These are phyloP conservation scores for Leptographium radiaticola DNA, from an alignment of 2,329 filamentous ascomycete genomes.

Conservation along the genomic window DNA sequence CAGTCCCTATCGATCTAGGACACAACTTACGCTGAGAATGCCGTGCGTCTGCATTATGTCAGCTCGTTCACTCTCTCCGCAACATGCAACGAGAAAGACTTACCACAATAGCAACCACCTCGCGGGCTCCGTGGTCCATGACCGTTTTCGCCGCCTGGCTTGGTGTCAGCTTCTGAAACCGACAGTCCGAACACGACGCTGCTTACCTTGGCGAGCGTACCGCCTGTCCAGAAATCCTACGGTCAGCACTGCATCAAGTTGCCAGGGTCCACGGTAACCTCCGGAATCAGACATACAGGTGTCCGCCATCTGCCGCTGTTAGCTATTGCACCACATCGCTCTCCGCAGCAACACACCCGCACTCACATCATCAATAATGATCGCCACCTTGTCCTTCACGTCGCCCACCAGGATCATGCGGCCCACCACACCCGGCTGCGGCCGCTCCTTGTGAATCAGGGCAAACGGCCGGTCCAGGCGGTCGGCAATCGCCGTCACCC, in stretches of 20 bases:
- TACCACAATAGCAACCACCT: slow-evolving; percentile 79
- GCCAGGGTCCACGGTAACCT: not conserved
- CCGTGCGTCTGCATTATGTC: slow-evolving; percentile 9
- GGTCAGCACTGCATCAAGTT: slow-evolving; percentile 42
- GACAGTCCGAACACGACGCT: not conserved
- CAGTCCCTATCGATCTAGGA: not conserved
- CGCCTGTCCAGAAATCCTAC: slow-evolving; percentile 8
- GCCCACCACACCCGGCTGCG: slow-evolving; percentile 66
- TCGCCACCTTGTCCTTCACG: slow-evolving; percentile 80
- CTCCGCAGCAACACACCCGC: not conserved
- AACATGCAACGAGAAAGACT: not conserved
- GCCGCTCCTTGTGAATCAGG: slow-evolving; percentile 92
- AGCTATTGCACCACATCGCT: not conserved
- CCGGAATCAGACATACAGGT: slow-evolving; percentile 8
- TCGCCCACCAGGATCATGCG: slow-evolving; percentile 94
- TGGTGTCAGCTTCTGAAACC: not conserved
- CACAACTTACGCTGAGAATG: slow-evolving; percentile 9
- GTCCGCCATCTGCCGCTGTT: slow-evolving; percentile 12
- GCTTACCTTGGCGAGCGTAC: slow-evolving; percentile 42
- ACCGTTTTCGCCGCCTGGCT: slow-evolving; percentile 63
- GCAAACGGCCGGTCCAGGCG: slow-evolving; percentile 83
- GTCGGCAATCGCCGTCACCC: slow-evolving; percentile 86
- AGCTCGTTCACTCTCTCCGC: not conserved
- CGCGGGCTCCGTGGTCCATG: slow-evolving; percentile 70
- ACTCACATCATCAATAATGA: slow-evolving; percentile 50